Evolutionary conservation across 495 filamentous ascomycete genomes (phyloP).

Genomic region (Haplographium delicatum): DNA sequence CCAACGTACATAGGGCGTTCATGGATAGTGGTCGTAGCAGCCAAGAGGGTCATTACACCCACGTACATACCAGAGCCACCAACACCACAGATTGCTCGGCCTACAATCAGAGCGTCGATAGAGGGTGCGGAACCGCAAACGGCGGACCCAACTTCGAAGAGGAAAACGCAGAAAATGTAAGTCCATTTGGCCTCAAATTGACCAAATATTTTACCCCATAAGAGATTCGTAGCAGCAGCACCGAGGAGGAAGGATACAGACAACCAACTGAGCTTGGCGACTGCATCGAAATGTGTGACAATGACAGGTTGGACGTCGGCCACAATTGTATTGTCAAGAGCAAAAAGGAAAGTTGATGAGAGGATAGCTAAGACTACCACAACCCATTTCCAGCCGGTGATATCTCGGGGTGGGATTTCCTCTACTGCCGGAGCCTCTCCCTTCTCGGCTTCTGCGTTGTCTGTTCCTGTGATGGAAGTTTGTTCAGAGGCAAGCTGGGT

Average conservation of each 20-base stretch:
- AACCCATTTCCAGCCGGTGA: constrained; percentile 19
- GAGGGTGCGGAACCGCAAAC: constrained; percentile 50
- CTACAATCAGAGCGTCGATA: constrained; percentile 50
- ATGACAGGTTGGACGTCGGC: constrained; percentile 54
- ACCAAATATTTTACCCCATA: constrained; percentile 39
- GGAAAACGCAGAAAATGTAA: constrained; percentile 40
- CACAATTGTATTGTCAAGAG: constrained; percentile 46
- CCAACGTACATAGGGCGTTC: constrained; percentile 47
- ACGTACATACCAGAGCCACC: constrained; percentile 50
- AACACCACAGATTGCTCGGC: constrained; percentile 38
- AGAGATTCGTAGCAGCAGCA: constrained; percentile 41
- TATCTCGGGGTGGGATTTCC: constrained; percentile 18
- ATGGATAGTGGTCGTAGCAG: constrained; percentile 34
- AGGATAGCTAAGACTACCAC: constrained; percentile 19
- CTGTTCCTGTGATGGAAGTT: constrained; percentile 16
- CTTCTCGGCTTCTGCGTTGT: constrained; percentile 14
- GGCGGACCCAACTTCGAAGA: constrained; percentile 49
- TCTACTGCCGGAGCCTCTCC: not conserved
- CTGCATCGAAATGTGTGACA: constrained; percentile 40
- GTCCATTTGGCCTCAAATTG: constrained; percentile 50
- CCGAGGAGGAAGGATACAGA: constrained; percentile 48
- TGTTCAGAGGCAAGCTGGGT: constrained; percentile 12
- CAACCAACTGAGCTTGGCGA: constrained; percentile 55
- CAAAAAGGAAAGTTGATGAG: constrained; percentile 22
- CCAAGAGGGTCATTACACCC: constrained; percentile 40